Conservation (phyloP, 2,329 filamentous ascomycete genomes). For the Elsinoe fawcettii region DNA sequence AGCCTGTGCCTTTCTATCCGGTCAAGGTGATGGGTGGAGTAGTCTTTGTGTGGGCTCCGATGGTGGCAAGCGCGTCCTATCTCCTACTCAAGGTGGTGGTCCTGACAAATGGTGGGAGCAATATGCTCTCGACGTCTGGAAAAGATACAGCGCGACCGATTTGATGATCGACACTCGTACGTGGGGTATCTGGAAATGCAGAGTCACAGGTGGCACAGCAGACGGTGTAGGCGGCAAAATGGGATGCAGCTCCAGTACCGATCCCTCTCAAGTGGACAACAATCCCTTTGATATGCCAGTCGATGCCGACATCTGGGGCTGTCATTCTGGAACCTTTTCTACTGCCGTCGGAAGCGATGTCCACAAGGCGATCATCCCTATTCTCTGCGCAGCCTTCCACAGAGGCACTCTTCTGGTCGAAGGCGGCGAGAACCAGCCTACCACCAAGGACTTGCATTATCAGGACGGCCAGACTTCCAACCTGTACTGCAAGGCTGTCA, state of each 20-base stretch:
- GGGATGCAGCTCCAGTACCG: constrained; percentile 28
- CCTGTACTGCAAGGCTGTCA: constrained; percentile 52
- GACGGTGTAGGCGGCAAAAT: constrained; percentile 38
- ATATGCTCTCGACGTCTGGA: constrained; percentile 46
- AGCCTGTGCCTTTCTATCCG: constrained; percentile 46
- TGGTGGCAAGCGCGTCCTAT: constrained; percentile 34
- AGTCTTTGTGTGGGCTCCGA: constrained; percentile 44
- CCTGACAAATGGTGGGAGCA: constrained; percentile 46
- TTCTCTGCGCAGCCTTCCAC: constrained; percentile 70
- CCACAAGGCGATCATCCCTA: constrained; percentile 56
- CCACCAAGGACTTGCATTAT: constrained; percentile 35
- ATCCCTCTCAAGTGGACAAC: constrained; percentile 37
- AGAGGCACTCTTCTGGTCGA: constrained; percentile 56
- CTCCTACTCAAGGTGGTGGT: constrained; percentile 37
- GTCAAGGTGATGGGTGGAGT: constrained; percentile 51
- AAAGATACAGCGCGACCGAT: constrained; percentile 36
- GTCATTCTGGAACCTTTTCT: constrained; percentile 55
- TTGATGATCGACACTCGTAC: constrained; percentile 60
- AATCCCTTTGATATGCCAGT: constrained; percentile 50
- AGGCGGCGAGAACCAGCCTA: constrained; percentile 40
- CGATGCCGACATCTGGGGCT: constrained; percentile 58
- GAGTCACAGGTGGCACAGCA: constrained; percentile 33
- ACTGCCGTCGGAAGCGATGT: constrained; percentile 35
- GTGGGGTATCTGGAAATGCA: constrained; percentile 20
- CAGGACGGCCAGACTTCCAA: constrained; percentile 25